Evolutionary conservation across 306 rosid genomes (phyloP).

Genomic region (Sesbania bispinosa): DNA sequence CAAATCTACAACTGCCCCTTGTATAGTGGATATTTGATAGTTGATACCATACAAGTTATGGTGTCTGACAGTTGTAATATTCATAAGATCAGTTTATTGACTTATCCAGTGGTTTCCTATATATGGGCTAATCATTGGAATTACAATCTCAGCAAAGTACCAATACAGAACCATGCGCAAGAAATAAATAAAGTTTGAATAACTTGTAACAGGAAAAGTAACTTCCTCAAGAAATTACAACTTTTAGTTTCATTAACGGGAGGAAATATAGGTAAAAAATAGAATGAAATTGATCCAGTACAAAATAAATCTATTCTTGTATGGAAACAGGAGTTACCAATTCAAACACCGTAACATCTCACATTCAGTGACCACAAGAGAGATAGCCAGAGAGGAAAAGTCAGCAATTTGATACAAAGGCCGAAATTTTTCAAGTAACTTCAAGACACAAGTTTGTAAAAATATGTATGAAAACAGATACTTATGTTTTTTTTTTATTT

Average conservation of each 20-base stretch:
- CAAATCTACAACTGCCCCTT: constrained; percentile 8
- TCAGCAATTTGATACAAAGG: not conserved
- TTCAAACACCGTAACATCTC: not conserved
- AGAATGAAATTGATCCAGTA: not conserved
- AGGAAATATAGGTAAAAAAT: too few relatives aligned
- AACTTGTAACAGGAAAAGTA: not conserved
- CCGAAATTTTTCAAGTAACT: not conserved
- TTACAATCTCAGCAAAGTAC: not conserved
- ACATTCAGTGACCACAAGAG: not conserved
- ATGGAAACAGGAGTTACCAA: not conserved
- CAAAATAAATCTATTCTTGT: not conserved
- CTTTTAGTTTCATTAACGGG: not conserved
- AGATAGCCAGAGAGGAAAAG: not conserved
- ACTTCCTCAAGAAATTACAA: not conserved
- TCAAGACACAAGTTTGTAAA: not conserved
- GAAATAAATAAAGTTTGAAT: not conserved
- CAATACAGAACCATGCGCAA: not conserved
- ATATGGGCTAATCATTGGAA: not conserved
- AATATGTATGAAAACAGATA: not conserved
- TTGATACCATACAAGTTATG: too few relatives aligned
- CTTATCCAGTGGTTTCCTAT: not conserved
- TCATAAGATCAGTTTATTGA: not conserved
- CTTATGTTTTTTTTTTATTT: not conserved
- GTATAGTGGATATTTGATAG: too few relatives aligned
- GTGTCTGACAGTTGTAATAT: too few relatives aligned